Evolutionary conservation across 2,329 filamentous ascomycete species (phyloP), one percentile per base, ranked within the genome.

Genomic region (Acephala macrosclerotiorum): DNA sequence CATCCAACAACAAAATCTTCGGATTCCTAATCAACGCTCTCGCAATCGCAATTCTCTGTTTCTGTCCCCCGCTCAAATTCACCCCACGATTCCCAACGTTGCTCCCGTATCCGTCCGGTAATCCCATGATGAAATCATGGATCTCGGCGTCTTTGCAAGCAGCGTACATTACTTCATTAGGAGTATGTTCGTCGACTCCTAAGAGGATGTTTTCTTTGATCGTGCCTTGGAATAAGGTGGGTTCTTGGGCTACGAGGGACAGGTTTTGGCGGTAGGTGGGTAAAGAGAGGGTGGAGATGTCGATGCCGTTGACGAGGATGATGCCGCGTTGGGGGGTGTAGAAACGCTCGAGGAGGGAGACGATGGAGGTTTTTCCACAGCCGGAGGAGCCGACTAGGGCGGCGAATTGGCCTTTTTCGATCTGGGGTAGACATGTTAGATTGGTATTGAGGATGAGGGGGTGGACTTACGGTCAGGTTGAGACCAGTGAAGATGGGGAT

Each of bases 231-330:
- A 74, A 74, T 73, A 94, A 82, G 0, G 88, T 89, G 9, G 91
- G 85, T 75, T 94, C 91, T 76, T 94, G 91, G 3, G 90, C 87
- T 0, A 94, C 91, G 0, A 94, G 83, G 1, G 90, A 89, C 14
- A 94, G 81, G 40, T 86, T 79, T 63, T 83, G 82, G 47, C 91
- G 86, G 75, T 93, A 93, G 20, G 83, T 79, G 66, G 83, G 83
- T 0, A 90, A 82, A 63, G 89, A 85, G 60, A 93, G 75, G 0
- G 81, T 75, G 0, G 80, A 76, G 51, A 94, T 87, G 71, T 90
- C 83, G 59, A 81, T 80, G 5, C 83, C 87, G 74, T 92, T 89
- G 74, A 88, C 85, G 0, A 89, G 80, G 61, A 96, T 89, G 5
- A 81, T 79, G 6, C 93, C 93, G 12, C 83, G 80, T 18, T 85